These are phyloP conservation scores for Ceratocystiopsis minuta DNA, from an alignment of 2,329 filamentous ascomycete genomes.

Conservation along the genomic window DNA sequence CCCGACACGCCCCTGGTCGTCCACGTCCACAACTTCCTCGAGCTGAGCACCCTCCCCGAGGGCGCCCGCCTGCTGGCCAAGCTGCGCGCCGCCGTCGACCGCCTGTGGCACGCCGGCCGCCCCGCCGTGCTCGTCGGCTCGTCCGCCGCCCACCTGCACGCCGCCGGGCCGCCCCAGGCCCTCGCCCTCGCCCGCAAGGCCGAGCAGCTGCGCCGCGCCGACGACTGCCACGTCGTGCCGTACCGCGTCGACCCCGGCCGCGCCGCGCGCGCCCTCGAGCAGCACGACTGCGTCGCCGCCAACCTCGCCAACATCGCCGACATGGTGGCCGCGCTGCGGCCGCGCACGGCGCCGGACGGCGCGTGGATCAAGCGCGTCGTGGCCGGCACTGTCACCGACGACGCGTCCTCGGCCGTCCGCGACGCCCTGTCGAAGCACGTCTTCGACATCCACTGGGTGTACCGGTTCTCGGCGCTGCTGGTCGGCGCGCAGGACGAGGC, in stretches of 20 bases:
- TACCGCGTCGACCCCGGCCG: constrained; percentile 10
- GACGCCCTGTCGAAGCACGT: constrained; percentile 8
- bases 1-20: constrained; percentile 37
- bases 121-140: constrained; percentile 60
- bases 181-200: constrained; percentile 14
- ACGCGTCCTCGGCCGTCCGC: not conserved
- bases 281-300: constrained; percentile 23
- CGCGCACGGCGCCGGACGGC: constrained; percentile 4
- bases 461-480: constrained; percentile 15
- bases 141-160: constrained; percentile 42
- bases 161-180: constrained; percentile 8
- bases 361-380: not conserved
- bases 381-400: not conserved
- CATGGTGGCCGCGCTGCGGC: constrained; percentile 24
- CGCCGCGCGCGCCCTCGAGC: constrained; percentile 8
- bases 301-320: constrained; percentile 28
- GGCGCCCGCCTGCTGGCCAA: constrained; percentile 52
- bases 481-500: constrained; percentile 7
- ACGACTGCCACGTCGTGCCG: constrained; percentile 16
- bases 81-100: constrained; percentile 54
- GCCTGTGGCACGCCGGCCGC: constrained; percentile 51
- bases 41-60: constrained; percentile 51
- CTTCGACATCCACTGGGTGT: constrained; percentile 17
- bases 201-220: constrained; percentile 13
- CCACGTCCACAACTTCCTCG: constrained; percentile 65